These are phyloP conservation scores for Marasmius tenuissimus DNA, from an alignment of 1,284 basidiomycete genomes.

Conservation along the genomic window DNA sequence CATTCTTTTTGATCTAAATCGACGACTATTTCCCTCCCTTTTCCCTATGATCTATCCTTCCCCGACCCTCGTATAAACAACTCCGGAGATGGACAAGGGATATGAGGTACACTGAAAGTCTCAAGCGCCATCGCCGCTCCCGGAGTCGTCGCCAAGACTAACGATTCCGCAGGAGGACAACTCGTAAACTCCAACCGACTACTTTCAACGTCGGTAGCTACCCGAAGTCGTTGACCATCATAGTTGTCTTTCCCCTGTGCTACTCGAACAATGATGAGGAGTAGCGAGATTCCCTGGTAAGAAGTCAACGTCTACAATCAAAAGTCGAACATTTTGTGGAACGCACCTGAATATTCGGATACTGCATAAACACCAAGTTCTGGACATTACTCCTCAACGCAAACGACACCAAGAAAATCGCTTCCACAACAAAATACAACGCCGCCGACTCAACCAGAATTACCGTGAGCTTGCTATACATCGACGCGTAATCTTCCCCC, in stretches of 20 bases:
- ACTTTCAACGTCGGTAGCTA: no score
- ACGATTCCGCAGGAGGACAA: no score
- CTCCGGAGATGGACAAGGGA: no score
- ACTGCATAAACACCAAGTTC: conserved; percentile 15
- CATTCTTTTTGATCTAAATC: no score
- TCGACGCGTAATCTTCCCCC: conserved; percentile 17
- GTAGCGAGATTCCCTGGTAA: conserved; percentile 24
- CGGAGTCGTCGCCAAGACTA: no score
- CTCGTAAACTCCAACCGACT: no score
- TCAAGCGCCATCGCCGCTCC: no score
- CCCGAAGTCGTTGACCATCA: background rate
- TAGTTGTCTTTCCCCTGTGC: conserved; percentile 14
- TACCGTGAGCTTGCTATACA: conserved; percentile 19
- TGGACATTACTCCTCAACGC: conserved; percentile 13
- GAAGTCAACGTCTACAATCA: background rate
- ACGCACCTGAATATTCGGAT: conserved; percentile 16
- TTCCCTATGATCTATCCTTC: no score
- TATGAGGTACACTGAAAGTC: no score
- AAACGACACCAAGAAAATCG: conserved; percentile 18
- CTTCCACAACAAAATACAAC: conserved; percentile 16
- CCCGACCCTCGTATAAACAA: no score
- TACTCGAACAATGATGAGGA: conserved; percentile 30
- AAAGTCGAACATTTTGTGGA: background rate
- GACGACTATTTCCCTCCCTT: no score
- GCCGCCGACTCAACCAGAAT: conserved; percentile 20